phyloP scores from a whole-genome alignment of 2,329 filamentous ascomycete genomes.

The Phaeophleospora eucalypticola region DNA sequence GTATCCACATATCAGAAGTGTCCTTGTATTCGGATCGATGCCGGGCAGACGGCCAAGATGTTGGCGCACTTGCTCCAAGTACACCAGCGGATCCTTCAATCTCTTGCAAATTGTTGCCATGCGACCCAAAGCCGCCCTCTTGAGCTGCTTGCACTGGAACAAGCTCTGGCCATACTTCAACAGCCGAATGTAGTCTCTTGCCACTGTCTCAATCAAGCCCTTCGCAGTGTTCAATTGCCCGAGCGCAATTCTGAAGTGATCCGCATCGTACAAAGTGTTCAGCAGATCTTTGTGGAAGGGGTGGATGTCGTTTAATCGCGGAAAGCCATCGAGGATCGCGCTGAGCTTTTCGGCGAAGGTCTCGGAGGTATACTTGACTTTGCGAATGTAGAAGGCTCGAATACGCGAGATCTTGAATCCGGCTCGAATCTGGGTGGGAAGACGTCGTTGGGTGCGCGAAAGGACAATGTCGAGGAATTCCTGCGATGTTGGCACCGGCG shows the following conservation, averaged over 20 bases:
- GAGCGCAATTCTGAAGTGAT: conserved; percentile 95
- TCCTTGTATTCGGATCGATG: conserved; percentile 97
- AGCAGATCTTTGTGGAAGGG: conserved; percentile 89
- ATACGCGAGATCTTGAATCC: conserved; percentile 97
- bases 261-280: conserved; percentile 97
- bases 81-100: conserved; percentile 88
- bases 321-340: conserved; percentile 87
- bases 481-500: conserved; percentile 68
- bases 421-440: conserved; percentile 91
- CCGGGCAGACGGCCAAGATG: conserved; percentile 94
- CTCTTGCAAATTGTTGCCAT: conserved; percentile 97
- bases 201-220: conserved; percentile 92
- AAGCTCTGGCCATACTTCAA: conserved; percentile 95
- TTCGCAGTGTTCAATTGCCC: conserved; percentile 95
- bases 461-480: conserved; percentile 98
- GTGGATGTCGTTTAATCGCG: conserved; percentile 87
- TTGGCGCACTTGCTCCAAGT: conserved; percentile 94
- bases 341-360: conserved; percentile 93
- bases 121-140: conserved; percentile 89
- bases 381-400: conserved; percentile 90
- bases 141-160: conserved; percentile 99
- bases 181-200: conserved; percentile 91
- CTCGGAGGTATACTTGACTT: conserved; percentile 97
- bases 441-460: conserved; percentile 82
- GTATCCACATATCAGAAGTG: conserved; percentile 93